Conservation (phyloP, 768 basidiomycete genomes). For the Ramaria sp. region DNA sequence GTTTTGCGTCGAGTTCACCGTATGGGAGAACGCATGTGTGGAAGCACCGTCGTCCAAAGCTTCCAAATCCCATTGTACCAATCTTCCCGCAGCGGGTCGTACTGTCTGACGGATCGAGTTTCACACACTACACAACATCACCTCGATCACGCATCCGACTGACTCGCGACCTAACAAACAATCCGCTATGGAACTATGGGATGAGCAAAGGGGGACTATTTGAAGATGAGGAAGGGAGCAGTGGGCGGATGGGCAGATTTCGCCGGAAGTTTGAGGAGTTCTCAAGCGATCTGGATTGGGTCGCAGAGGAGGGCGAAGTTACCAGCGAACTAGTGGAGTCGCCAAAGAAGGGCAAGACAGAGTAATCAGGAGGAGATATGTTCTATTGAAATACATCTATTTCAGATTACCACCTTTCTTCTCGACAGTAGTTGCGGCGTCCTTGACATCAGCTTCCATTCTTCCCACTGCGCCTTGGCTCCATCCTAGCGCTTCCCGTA, state of each 20-base stretch:
- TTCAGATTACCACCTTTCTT: constrained; percentile 18
- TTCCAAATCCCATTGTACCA: constrained; percentile 79
- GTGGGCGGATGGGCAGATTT: constrained; percentile 75
- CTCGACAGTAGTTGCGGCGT: constrained; percentile 12
- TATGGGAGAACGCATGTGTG: constrained; percentile 81
- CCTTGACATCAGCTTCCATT: constrained; percentile 13
- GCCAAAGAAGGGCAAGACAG: background rate
- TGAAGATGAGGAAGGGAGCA: constrained; percentile 60
- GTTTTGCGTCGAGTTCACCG: constrained; percentile 56
- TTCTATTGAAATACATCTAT: background rate
- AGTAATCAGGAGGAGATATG: background rate
- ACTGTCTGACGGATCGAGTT: constrained; percentile 81
- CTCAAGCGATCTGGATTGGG: constrained; percentile 20
- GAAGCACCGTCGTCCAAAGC: constrained; percentile 51
- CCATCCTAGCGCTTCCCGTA: constrained; percentile 49
- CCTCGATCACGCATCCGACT: constrained; percentile 67
- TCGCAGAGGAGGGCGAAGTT: constrained; percentile 10
- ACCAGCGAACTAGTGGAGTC: background rate
- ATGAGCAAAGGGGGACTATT: constrained; percentile 40
- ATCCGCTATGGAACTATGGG: constrained; percentile 76
- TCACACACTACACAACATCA: constrained; percentile 82
- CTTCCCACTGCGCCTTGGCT: constrained; percentile 17
- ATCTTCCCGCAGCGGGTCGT: constrained; percentile 80
- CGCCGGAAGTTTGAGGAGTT: constrained; percentile 54
- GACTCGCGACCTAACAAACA: constrained; percentile 82